Conservation (phyloP, 208 protist genomes). For the Tetramitus jugosus region DNA sequence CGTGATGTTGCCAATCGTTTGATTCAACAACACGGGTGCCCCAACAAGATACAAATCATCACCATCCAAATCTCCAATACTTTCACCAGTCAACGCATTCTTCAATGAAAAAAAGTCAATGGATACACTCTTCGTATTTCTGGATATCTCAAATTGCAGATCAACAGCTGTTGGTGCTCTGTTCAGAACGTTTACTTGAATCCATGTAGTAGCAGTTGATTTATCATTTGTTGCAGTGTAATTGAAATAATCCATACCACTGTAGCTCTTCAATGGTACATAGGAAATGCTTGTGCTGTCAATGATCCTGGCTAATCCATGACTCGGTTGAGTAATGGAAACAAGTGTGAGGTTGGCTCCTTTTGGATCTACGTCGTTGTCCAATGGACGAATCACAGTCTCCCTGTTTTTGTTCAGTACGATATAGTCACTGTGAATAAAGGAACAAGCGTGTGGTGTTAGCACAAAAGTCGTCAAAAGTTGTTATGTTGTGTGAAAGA, state of each 20-base stretch:
- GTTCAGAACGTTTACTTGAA: not conserved
- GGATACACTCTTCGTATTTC: not conserved
- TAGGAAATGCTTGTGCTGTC: not conserved
- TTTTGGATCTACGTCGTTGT: constrained; percentile 3
- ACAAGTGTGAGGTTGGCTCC: not conserved
- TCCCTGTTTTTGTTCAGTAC: not conserved
- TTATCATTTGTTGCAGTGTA: not conserved
- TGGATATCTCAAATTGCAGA: not conserved
- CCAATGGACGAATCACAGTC: not conserved
- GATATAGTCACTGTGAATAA: not conserved
- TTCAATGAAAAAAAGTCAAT: not conserved
- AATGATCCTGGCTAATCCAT: not conserved
- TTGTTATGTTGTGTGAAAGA: too few species aligned
- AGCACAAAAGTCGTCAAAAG: too few species aligned
- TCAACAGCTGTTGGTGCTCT: not conserved
- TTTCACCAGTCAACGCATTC: not conserved
- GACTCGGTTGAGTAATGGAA: not conserved
- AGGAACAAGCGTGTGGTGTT: too few species aligned
- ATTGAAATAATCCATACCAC: not conserved
- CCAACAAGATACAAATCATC: too few species aligned
- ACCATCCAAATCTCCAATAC: not conserved
- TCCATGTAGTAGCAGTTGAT: not conserved
- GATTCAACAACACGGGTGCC: too few species aligned
- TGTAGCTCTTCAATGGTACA: not conserved
- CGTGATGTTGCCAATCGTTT: too few species aligned